A percentile compares a stretch with the other conserved stretches of the same genome.
phyloP scores from a whole-genome alignment of 179 eudicot species.

The Nepenthes alata region DNA sequence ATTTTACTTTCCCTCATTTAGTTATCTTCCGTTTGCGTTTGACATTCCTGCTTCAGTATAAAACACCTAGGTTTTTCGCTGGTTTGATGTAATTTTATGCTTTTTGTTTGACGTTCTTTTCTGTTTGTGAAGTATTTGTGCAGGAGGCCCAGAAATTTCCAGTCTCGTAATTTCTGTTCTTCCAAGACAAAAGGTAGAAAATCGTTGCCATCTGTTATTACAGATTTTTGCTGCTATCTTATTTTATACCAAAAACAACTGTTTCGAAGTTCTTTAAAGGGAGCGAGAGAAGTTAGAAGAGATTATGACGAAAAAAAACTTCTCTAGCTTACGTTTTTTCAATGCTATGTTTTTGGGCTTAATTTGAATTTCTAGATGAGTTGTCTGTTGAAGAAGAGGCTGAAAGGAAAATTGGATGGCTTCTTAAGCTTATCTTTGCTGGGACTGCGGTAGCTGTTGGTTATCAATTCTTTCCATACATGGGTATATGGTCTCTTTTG shows the following conservation, averaged over 20 bases:
- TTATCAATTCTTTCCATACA: slow-evolving; percentile 72
- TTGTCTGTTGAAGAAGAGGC: slow-evolving; percentile 65
- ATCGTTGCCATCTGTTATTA: not conserved
- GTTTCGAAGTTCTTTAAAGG: not conserved
- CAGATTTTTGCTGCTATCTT: not conserved
- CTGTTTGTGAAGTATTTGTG: slow-evolving; percentile 30
- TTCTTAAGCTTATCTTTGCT: slow-evolving; percentile 69
- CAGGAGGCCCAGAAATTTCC: slow-evolving; percentile 37
- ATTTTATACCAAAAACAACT: not conserved
- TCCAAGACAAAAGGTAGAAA: slow-evolving; percentile 35
- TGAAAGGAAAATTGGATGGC: slow-evolving; percentile 82
- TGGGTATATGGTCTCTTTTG: slow-evolving; percentile 39
- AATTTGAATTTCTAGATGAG: slow-evolving; percentile 34
- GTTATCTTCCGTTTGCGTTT: not conserved
- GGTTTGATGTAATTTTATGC: not conserved
- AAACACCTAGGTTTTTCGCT: not conserved
- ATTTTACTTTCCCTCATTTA: no score
- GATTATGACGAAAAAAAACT: not conserved
- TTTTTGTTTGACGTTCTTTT: not conserved
- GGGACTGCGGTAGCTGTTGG: slow-evolving; percentile 73
- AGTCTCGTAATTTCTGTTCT: slow-evolving; percentile 36
- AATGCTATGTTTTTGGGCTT: slow-evolving; percentile 3
- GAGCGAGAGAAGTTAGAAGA: no score
- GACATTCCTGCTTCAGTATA: not conserved
- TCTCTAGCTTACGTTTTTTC: not conserved